A percentile compares a stretch with the other conserved stretches of the same genome.
Evolutionary conservation across 371 early-diverging fungal species (phyloP).

Genomic region (Haplosporangium sp.): DNA sequence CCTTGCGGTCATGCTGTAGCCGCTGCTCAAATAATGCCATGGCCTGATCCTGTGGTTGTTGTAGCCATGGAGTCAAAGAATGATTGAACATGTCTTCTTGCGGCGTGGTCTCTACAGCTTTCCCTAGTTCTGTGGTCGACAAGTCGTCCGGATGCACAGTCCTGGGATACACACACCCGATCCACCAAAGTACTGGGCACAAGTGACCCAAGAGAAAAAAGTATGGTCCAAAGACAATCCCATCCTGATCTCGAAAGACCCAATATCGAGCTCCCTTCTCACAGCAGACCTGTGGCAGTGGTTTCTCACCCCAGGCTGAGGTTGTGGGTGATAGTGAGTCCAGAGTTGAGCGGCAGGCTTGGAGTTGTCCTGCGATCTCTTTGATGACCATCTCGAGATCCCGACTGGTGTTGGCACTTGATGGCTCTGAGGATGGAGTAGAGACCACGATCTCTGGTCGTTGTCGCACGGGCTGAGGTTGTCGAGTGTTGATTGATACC

Average conservation of each 20-base stretch:
- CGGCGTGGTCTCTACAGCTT: neutral
- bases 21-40: conserved; percentile 32
- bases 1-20: conserved; percentile 22
- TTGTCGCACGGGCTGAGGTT: conserved; percentile 3
- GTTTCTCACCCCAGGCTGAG: conserved; percentile 21
- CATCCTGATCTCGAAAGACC: conserved; percentile 38
- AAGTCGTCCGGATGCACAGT: conserved; percentile 21
- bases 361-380: conserved; percentile 33
- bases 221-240: conserved; percentile 27
- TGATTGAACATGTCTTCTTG: too few relatives aligned
- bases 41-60: conserved; percentile 2
- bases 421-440: neutral
- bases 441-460: neutral
- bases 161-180: conserved; percentile 25
- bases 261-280: conserved; percentile 28
- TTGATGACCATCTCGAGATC: conserved; percentile 36
- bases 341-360: conserved; percentile 29
- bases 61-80: neutral
- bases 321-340: conserved; percentile 21
- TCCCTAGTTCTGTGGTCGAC: neutral
- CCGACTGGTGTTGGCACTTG: conserved; percentile 38
- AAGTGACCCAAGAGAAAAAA: conserved; percentile 36
- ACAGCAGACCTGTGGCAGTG: conserved; percentile 18
- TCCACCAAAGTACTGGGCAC: conserved; percentile 43
- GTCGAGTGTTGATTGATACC: neutral